Conservation (phyloP, 2,329 filamentous ascomycete species). For the Pseudocercospora vitis region DNA sequence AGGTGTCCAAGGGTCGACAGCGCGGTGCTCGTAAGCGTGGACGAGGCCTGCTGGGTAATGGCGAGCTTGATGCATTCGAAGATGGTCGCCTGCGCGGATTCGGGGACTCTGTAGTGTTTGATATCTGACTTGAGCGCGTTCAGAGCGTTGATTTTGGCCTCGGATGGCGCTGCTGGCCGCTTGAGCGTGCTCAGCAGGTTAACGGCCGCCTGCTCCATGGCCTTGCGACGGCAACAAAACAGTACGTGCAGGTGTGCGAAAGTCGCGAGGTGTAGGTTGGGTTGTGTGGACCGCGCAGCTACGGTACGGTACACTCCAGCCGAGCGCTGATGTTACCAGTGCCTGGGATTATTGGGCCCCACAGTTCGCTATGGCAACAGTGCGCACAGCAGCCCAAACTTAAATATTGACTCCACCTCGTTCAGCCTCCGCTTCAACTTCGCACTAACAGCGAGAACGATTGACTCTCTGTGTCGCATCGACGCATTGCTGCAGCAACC, state of each 20-base stretch:
- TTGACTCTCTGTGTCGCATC: no score
- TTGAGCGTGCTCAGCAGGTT: constrained; percentile 56
- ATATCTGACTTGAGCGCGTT: constrained; percentile 80
- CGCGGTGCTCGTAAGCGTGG: constrained; percentile 71
- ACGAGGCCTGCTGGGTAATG: constrained; percentile 72
- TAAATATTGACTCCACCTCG: no score
- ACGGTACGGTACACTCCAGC: no score
- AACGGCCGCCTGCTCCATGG: constrained; percentile 59
- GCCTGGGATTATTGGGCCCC: not conserved
- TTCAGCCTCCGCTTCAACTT: no score
- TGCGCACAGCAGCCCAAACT: no score
- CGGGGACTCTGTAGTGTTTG: constrained; percentile 88
- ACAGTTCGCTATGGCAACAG: not conserved
- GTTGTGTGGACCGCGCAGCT: no score
- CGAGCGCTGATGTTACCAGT: no score
- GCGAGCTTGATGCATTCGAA: constrained; percentile 80
- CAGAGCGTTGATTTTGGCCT: constrained; percentile 69
- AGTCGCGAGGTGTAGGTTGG: not conserved
- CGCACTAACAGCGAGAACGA: no score
- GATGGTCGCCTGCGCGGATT: constrained; percentile 66
- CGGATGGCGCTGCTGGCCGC: constrained; percentile 65
- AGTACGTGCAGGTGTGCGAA: not conserved
- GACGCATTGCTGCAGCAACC: no score
- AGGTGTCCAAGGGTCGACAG: constrained; percentile 88
- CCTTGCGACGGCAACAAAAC: constrained; percentile 1